Conservation (phyloP, 768 basidiomycete species). For the Mycena floridula region DNA sequence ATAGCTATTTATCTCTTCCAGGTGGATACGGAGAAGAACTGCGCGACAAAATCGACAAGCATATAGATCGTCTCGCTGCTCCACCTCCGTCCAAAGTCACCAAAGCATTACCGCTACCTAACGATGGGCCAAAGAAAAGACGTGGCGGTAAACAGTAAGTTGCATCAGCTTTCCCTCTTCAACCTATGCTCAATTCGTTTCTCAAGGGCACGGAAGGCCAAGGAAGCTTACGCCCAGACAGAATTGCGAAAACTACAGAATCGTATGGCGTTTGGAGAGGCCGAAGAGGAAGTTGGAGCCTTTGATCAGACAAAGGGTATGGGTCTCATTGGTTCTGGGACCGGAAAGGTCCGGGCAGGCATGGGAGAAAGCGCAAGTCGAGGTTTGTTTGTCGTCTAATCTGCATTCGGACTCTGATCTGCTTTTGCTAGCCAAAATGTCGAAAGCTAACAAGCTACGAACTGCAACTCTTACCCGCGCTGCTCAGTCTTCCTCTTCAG, state of each 20-base stretch:
- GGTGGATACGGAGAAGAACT: slow-evolving; percentile 77
- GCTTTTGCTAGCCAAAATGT: slow-evolving; percentile 74
- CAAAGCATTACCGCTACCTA: slow-evolving; percentile 91
- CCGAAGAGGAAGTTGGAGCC: slow-evolving; percentile 92
- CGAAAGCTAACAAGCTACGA: slow-evolving; percentile 89
- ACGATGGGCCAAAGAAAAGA: slow-evolving; percentile 93
- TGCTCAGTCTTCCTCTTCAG: slow-evolving; percentile 61
- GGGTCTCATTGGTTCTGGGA: slow-evolving; percentile 89
- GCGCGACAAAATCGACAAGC: slow-evolving; percentile 87
- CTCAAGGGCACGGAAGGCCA: slow-evolving; percentile 88
- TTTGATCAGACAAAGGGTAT: slow-evolving; percentile 97
- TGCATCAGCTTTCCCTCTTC: neutral
- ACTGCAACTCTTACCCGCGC: slow-evolving; percentile 78
- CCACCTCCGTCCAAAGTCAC: slow-evolving; percentile 91
- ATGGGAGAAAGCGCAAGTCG: slow-evolving; percentile 85
- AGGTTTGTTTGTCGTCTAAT: slow-evolving; percentile 47
- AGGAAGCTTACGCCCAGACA: slow-evolving; percentile 95
- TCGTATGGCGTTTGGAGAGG: slow-evolving; percentile 91
- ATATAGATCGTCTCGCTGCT: slow-evolving; percentile 85
- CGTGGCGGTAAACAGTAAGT: slow-evolving; percentile 89
- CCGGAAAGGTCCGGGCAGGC: slow-evolving; percentile 87
- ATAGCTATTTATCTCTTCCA: slow-evolving; percentile 15
- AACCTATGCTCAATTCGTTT: slow-evolving; percentile 2
- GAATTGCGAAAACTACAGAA: slow-evolving; percentile 97
- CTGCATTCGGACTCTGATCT: neutral